A percentile compares a stretch with the other conserved stretches of the same genome.
Conservation (phyloP, 331 rosid genomes). For the Quercus tomentella region DNA sequence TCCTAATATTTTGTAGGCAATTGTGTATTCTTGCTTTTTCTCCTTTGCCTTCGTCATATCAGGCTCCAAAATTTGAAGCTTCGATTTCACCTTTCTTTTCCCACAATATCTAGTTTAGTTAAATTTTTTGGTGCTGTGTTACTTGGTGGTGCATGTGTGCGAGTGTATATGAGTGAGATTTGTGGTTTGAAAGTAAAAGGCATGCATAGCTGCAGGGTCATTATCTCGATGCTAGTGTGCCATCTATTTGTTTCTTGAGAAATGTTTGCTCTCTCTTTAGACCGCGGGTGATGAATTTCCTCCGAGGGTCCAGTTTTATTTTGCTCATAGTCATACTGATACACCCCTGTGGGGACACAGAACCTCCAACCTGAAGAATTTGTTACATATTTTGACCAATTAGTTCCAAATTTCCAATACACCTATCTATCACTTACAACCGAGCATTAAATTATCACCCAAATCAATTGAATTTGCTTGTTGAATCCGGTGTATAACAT, state of each 20-base stretch:
- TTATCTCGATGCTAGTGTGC: slow-evolving; percentile 1
- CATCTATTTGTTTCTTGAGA: slow-evolving; percentile 7
- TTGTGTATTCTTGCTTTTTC: slow-evolving; percentile 49
- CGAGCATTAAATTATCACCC: too few relatives aligned
- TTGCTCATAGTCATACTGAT: too few relatives aligned
- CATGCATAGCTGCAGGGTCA: slow-evolving; percentile 13
- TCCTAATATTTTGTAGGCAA: slow-evolving; percentile 84
- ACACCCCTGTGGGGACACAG: too few relatives aligned
- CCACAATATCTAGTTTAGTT: slow-evolving; percentile 37
- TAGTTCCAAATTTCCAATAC: too few relatives aligned
- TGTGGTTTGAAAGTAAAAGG: slow-evolving; percentile 5
- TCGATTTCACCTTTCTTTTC: slow-evolving; percentile 33
- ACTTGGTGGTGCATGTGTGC: slow-evolving; percentile 27
- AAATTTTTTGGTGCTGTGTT: slow-evolving; percentile 25
- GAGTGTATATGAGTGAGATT: slow-evolving; percentile 3
- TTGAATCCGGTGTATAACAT: too few relatives aligned
- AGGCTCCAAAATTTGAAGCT: slow-evolving; percentile 30
- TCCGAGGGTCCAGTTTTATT: background rate
- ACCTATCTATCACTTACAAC: too few relatives aligned
- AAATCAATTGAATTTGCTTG: too few relatives aligned
- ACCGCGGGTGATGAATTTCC: background rate
- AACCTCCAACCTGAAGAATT: background rate
- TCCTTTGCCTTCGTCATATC: slow-evolving; percentile 1
- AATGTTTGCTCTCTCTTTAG: background rate
- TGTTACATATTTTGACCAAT: background rate